A percentile compares a stretch with the other conserved stretches of the same genome.
phyloP scores from a whole-genome alignment of 495 filamentous ascomycete species.

The Penicillium cosmopolitanum region DNA sequence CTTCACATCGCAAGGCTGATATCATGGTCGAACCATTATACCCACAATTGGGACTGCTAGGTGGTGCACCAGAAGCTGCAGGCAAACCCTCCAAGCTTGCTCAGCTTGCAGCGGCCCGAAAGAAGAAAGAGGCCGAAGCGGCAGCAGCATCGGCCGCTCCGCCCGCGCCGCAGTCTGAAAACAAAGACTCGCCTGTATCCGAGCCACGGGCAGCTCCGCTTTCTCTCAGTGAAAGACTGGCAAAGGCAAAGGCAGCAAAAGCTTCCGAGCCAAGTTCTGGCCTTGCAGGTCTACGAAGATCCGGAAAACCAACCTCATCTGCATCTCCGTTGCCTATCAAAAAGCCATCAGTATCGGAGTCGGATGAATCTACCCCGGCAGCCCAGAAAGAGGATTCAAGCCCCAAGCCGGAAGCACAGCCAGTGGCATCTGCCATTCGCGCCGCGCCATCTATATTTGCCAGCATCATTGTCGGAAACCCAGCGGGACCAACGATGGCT shows the following conservation, averaged over 20 bases:
- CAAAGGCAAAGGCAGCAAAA: constrained; percentile 36
- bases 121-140: constrained; percentile 71
- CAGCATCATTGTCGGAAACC: constrained; percentile 61
- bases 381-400: constrained; percentile 5
- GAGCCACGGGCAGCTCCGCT: constrained; percentile 30
- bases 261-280: constrained; percentile 25
- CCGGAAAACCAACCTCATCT: constrained; percentile 26
- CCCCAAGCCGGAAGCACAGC: constrained; percentile 18
- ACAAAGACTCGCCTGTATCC: constrained; percentile 21
- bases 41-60: constrained; percentile 68
- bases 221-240: constrained; percentile 44
- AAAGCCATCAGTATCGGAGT: constrained; percentile 20
- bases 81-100: constrained; percentile 87
- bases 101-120: constrained; percentile 83
- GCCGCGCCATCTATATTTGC: constrained; percentile 71
- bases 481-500: constrained; percentile 33
- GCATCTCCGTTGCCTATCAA: constrained; percentile 18
- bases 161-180: constrained; percentile 14
- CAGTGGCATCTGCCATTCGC: constrained; percentile 30
- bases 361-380: background rate
- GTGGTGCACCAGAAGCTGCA: constrained; percentile 64
- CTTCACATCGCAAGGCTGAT: constrained; percentile 64
- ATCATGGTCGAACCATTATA: constrained; percentile 66
- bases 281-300: constrained; percentile 25
- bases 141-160: constrained; percentile 24